These are phyloP conservation scores for Endothia cerciana DNA, from an alignment of 2,329 filamentous ascomycete species.

Conservation along the genomic window DNA sequence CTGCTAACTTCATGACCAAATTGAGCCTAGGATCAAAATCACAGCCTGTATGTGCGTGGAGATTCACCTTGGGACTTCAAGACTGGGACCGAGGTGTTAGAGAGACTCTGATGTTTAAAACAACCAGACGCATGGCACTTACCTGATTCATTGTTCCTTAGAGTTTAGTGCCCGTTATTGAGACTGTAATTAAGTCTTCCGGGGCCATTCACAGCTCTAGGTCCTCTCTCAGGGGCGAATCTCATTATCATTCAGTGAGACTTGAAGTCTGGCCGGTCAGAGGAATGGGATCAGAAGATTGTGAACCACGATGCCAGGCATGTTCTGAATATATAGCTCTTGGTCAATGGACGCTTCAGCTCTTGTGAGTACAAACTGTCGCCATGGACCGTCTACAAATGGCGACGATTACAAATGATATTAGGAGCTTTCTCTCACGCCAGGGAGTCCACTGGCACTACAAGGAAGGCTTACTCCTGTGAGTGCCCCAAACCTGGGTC, in stretches of 20 bases:
- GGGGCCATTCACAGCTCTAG: background rate
- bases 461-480: constrained; percentile 23
- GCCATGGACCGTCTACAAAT: constrained; percentile 21
- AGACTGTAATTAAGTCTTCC: background rate
- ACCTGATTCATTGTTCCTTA: background rate
- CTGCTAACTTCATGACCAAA: background rate
- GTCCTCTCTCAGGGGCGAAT: background rate
- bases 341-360: background rate
- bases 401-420: constrained; percentile 14
- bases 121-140: background rate
- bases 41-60: background rate
- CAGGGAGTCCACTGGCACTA: constrained; percentile 18
- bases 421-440: constrained; percentile 19
- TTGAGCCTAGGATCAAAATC: background rate
- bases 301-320: background rate
- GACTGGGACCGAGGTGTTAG: background rate
- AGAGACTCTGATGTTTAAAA: background rate
- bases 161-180: background rate
- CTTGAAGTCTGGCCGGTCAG: background rate
- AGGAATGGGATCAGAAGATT: background rate
- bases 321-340: background rate
- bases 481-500: too few species aligned
- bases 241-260: background rate
- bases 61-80: background rate
- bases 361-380: constrained; percentile 9